phyloP scores from a whole-genome alignment of 148 eudicot species.

The Oxyria digyna region DNA sequence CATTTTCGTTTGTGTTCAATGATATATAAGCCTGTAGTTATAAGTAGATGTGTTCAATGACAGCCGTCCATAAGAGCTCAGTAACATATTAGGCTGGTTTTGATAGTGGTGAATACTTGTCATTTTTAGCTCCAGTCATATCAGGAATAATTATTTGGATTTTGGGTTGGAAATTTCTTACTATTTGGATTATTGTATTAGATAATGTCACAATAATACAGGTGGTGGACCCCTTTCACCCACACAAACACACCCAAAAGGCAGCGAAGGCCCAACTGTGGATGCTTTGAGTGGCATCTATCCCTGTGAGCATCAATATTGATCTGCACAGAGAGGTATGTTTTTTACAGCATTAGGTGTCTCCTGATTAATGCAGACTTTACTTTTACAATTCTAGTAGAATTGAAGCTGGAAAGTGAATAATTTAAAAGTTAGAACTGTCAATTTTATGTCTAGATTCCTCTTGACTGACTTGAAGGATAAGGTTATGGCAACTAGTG shows the following conservation, averaged over 20 bases:
- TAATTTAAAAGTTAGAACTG: not conserved
- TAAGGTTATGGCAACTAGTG: not conserved
- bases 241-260: not conserved
- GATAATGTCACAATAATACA: not conserved
- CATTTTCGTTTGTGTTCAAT: too few relatives aligned
- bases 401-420: not conserved
- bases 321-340: not conserved
- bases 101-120: not conserved
- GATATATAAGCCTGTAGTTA: too few relatives aligned
- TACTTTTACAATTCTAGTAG: not conserved
- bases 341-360: not conserved
- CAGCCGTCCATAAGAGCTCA: too few relatives aligned
- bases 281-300: not conserved
- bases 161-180: not conserved
- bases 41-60: too few relatives aligned
- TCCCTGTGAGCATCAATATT: not conserved
- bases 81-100: too few relatives aligned
- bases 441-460: not conserved
- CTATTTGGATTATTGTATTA: not conserved
- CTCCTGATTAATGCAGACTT: not conserved
- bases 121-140: not conserved
- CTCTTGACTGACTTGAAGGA: not conserved
- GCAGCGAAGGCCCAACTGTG: not conserved
- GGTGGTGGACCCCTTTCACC: not conserved
- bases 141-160: not conserved